These are phyloP conservation scores for Solanum hybrid DNA, from an alignment of 305 asterid genomes.

Conservation along the genomic window DNA sequence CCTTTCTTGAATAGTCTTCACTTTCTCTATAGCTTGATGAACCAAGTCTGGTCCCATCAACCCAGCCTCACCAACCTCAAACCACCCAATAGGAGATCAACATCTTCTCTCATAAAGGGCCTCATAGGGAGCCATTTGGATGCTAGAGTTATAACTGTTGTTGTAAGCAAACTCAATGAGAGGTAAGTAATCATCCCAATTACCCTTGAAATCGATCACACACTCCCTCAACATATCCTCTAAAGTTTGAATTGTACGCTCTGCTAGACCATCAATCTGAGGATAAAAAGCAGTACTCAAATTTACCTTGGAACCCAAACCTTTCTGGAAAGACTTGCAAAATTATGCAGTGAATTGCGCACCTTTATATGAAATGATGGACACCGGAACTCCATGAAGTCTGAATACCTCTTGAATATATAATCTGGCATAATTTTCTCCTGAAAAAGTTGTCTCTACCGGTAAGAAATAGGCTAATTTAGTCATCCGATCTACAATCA, in stretches of 20 bases:
- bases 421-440: not conserved
- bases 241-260: not conserved
- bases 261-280: not conserved
- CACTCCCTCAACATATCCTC: not conserved
- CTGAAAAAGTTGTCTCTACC: not conserved
- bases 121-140: not conserved
- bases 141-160: not conserved
- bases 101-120: not conserved
- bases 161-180: not conserved
- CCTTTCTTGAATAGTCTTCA: not conserved
- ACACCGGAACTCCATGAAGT: not conserved
- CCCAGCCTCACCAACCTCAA: not conserved
- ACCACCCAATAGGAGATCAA: not conserved
- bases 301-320: not conserved
- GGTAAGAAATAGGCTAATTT: not conserved
- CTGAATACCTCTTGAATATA: not conserved
- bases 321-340: not conserved
- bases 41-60: not conserved
- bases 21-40: not conserved
- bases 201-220: not conserved
- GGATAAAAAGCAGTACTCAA: not conserved
- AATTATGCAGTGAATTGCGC: not conserved
- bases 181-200: not conserved
- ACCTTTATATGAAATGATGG: not conserved
- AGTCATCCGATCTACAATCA: not conserved